Evolutionary conservation across 129 eudicot genomes (phyloP), one percentile per base, ranked within the genome.

Genomic region (Dittrichia graveolens): DNA sequence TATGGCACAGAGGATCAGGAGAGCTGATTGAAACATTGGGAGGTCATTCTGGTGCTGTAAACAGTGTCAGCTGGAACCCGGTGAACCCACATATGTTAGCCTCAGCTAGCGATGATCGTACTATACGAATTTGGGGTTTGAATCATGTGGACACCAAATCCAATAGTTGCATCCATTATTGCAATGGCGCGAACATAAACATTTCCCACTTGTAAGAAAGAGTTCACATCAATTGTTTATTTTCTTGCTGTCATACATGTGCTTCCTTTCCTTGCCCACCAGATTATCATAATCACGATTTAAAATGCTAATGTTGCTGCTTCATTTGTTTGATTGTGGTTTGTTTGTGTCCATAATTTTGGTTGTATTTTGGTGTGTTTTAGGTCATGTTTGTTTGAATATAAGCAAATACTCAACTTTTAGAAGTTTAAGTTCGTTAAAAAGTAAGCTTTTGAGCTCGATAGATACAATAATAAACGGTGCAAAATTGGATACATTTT

Each of bases 61-160:
- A 91, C 66, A 83, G 95, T 71, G 87, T 88, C 14, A 91, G 92
- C 75, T 91, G 97, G 97, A 91, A 91, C 50, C 95, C 97, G 1
- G 49, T 63, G 15, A 84, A 91, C 72, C 95, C 95, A 2, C 92
- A 88, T 72, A 88, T 91, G 89, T 73, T 91, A 82, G 97, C 95
- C 7, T 79, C 97, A 8, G 90, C 92, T 7, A 84, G 97, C 74
- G 95, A 91, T 71, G 97, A 91, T 64, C 89, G 86, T 42, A 85
- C 95, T 6, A 84, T 91, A 37, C 81, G 98, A 9, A 76, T 89
- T 53, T 92, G 98, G 98, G 96, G 98, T 16, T 61, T 91, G 72
- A 70, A 84, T 77, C 83, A 76, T 62, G 67, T 47, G 4, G 67
- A 83, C 45, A n/a, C 74, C 74, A 83, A 79, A 52, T 68, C 64